Conservation (phyloP, 108 stramenopile genomes). For the Chaetoceros muelleri region DNA sequence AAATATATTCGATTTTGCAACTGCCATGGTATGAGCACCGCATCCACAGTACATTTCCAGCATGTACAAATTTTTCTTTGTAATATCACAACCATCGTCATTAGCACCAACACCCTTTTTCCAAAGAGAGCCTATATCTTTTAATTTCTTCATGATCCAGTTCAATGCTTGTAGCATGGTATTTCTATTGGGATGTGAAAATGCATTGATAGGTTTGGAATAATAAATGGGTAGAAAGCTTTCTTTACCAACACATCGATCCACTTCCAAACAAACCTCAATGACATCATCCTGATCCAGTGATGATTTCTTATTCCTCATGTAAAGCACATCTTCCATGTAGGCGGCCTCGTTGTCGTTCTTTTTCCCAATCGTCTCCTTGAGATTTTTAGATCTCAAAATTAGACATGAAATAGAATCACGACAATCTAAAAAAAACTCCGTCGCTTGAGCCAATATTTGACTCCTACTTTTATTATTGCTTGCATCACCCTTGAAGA, state of each 20-base stretch:
- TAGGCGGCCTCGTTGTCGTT: neutral
- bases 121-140: constrained; percentile 6
- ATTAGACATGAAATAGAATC: neutral
- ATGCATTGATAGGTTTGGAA: constrained; percentile 57
- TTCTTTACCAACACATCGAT: constrained; percentile 6
- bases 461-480: neutral
- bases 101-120: neutral
- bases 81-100: too few species aligned
- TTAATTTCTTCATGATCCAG: constrained; percentile 47
- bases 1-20: constrained; percentile 36
- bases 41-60: constrained; percentile 76
- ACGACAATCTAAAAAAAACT: too few species aligned
- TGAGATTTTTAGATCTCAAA: neutral
- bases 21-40: constrained; percentile 70
- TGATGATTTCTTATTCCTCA: too few species aligned
- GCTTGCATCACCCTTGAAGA: constrained; percentile 31
- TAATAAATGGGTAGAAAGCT: constrained; percentile 31
- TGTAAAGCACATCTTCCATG: constrained; percentile 5
- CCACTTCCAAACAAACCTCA: too few species aligned
- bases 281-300: too few species aligned
- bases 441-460: neutral
- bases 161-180: constrained; percentile 51
- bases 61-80: constrained; percentile 10
- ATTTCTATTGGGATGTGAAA: constrained; percentile 64
- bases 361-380: constrained; percentile 1